Conservation (phyloP, 2,329 filamentous ascomycete genomes). For the Neopestalotiopsis rosae region DNA sequence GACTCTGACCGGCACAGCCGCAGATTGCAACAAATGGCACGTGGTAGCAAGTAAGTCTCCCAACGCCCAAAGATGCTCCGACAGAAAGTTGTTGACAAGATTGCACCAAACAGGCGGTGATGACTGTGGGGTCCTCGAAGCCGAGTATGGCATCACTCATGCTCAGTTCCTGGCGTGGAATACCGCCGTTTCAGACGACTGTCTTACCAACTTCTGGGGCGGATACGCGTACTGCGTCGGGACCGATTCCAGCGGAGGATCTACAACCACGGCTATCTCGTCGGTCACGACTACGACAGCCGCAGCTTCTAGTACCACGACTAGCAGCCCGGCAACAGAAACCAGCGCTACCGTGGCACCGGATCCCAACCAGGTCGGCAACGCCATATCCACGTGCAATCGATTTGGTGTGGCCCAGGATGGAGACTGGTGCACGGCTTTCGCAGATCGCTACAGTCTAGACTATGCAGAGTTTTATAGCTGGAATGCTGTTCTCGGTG, state of each 20-base stretch:
- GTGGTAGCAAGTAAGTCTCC: conserved; percentile 16
- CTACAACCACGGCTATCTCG: not conserved
- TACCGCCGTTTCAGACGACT: conserved; percentile 27
- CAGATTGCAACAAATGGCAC: conserved; percentile 23
- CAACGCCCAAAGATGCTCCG: not conserved
- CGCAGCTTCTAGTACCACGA: not conserved
- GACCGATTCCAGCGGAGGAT: not conserved
- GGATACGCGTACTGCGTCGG: conserved; percentile 23
- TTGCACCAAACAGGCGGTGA: conserved; percentile 15
- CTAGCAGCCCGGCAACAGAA: not conserved
- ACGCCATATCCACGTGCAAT: not conserved
- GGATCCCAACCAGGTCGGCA: not conserved
- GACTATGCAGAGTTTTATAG: not conserved
- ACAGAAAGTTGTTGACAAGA: not conserved
- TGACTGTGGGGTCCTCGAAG: conserved; percentile 21
- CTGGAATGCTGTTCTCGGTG: not conserved
- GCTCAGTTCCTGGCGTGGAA: conserved; percentile 25
- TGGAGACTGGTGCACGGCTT: not conserved
- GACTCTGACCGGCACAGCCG: conserved; percentile 25
- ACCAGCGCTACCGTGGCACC: not conserved
- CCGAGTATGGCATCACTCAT: conserved; percentile 20
- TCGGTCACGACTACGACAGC: not conserved
- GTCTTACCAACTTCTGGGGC: conserved; percentile 23
- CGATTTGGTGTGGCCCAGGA: not conserved
- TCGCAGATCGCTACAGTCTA: not conserved